Evolutionary conservation across 2,329 filamentous ascomycete genomes (phyloP).

Genomic region (Talaromyces pinophilus): DNA sequence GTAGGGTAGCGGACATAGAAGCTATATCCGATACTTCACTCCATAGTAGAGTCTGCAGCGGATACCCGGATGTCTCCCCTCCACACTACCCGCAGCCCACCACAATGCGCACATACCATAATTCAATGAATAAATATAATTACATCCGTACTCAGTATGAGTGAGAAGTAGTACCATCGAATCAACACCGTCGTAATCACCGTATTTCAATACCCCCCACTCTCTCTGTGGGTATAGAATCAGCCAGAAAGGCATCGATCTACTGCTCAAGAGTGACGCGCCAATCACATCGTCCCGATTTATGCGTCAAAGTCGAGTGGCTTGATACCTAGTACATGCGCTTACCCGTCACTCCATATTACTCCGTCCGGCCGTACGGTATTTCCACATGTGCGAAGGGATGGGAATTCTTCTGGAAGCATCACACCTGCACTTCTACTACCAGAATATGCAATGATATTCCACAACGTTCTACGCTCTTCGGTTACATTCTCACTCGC

Average conservation of each 20-base stretch:
- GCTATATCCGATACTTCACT: not conserved
- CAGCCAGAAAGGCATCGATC: slow-evolving; percentile 9
- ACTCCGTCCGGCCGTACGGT: not conserved
- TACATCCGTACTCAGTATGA: too few relatives aligned
- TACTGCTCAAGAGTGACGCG: too few relatives aligned
- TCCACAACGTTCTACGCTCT: not conserved
- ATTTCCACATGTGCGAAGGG: not conserved
- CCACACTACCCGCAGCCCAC: not conserved
- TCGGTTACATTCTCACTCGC: not conserved
- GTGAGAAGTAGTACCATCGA: not conserved
- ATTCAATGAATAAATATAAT: too few relatives aligned
- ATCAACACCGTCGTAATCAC: not conserved
- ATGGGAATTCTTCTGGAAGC: not conserved
- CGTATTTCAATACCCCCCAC: slow-evolving; percentile 1
- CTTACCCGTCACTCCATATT: not conserved
- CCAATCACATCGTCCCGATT: not conserved
- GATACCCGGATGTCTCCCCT: not conserved
- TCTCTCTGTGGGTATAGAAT: not conserved
- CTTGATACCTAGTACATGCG: not conserved
- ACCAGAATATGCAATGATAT: not conserved
- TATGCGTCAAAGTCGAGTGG: not conserved
- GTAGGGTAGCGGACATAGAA: not conserved
- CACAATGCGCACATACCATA: not conserved
- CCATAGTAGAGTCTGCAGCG: not conserved
- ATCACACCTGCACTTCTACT: not conserved